Base-by-base conservation (phyloP, 495 filamentous ascomycete genomes). In the Tuber melanosporum region DNA sequence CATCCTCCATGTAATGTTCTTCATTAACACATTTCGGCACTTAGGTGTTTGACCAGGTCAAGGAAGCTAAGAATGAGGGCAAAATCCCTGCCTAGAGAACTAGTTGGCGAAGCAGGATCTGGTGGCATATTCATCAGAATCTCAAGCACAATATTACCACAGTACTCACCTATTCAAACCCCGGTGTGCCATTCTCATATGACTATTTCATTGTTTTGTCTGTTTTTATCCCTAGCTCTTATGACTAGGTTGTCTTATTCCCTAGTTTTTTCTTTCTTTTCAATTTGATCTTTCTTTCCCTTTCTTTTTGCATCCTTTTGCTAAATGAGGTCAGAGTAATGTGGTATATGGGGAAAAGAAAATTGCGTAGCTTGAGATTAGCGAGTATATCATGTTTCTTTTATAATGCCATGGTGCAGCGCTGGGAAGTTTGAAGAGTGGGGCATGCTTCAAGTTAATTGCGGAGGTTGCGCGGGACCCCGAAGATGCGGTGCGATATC, bases 21-120 rank as follows among this genome's bases (percentile, higher is more conserved):
- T 52, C 45, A 70, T 32, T 62, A 36, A 66, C 57, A 0, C 57
- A n/a, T 74, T 72, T 73, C 26, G 43, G 41, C 26, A 14, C 14
- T 72, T 79, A 92, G 90, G 91, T 97, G 43, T 98, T 98, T 85
- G 94, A 96, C 82, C 95, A 98, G 87, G 94, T 99, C 83, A 92
- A 91, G 82, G 94, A 92, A 80, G 91, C 82, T 62, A 84, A 83
- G 43, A 73, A 74, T 9, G 82, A 83, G 42, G 82, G 82, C 9
- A 83, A 83, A 45, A 71, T 83, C 26, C 78, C 57, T 66, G 26
- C 57, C 14, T 66, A 66, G 42, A 80, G n/a, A 20, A 22, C 32
- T 42, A 57, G 71, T 41, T 47, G 22, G 41, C n/a, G 42, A 57
- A 46, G 15, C 42, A 39, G 26, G 45, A 46, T 66, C 43, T 76